Evolutionary conservation across 345 rosid genomes (phyloP).

Genomic region (Populus davidiana): DNA sequence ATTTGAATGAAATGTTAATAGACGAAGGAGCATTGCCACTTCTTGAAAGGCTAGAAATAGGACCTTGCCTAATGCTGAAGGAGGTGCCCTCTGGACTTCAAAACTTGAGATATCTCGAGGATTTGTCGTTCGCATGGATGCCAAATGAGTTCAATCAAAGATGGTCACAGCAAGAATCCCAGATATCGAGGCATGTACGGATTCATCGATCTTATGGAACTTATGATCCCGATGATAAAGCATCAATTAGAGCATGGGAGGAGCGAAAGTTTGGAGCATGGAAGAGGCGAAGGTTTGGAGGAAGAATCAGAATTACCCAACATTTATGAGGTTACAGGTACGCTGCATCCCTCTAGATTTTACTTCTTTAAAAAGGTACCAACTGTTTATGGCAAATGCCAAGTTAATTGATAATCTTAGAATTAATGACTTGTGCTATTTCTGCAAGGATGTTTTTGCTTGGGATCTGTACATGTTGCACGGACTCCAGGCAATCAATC

Average conservation of each 20-base stretch:
- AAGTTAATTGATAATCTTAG: background rate
- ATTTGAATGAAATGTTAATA: background rate
- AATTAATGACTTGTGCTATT: too few species aligned
- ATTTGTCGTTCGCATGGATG: background rate
- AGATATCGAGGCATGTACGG: background rate
- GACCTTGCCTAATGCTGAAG: background rate
- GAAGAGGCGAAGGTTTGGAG: too few species aligned
- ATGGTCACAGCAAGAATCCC: background rate
- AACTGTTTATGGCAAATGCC: too few species aligned
- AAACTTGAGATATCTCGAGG: background rate
- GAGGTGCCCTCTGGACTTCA: background rate
- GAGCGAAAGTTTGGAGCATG: too few species aligned
- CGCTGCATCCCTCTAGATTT: background rate
- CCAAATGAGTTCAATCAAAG: background rate
- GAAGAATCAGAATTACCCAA: background rate
- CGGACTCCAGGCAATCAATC: background rate
- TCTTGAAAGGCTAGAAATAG: background rate
- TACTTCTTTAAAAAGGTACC: background rate
- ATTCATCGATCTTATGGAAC: background rate
- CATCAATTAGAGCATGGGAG: background rate
- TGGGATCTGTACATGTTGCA: background rate
- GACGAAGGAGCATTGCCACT: conserved; percentile 6
- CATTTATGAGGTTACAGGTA: background rate
- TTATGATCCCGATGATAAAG: background rate
- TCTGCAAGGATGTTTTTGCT: background rate